Base-by-base conservation (phyloP, 2,329 filamentous ascomycete species). In the Triangularia setosa region DNA sequence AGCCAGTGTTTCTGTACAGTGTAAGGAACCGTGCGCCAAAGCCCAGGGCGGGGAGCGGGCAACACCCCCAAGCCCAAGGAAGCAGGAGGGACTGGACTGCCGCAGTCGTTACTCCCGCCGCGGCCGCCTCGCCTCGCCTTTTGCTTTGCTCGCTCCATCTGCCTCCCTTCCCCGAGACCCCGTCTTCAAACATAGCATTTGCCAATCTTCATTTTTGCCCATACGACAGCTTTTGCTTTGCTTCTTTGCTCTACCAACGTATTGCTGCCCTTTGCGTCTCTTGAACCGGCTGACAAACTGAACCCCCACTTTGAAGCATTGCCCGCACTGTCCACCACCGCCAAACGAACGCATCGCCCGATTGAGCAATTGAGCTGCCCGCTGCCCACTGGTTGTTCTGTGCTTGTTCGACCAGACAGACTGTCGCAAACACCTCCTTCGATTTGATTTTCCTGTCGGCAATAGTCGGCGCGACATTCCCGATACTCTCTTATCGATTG, bases 71-170 rank as follows among this genome's bases (percentile, higher is more conserved):
- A 48, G 40, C 40, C 40, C 40, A 48, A 18, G 40, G n/a, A 48
- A 48, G 40, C n/a, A 11, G 40, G n/a, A 18, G n/a, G 40, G 40
- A 18, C 40, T 48, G 40, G 40, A 44, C 55, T 52, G 23, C 16
- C 48, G 55, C 30, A 44, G 53, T 63, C 64, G 60, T 65, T 65
- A 64, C 62, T 65, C 33, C 55, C 53, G 60, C 63, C 62, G 60
- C 58, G 40, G 30, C 61, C 56, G 56, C 60, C 58, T 54, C 28
- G 60, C 62, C 60, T 62, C 16, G 40, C n/a, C 40, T 48, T 48
- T 48, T 48, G 40, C 40, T 48, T 18, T 35, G 30, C 30, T 35
- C 30, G 35, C 35, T 40, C 40, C n/a, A 21, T 48, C 40, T 48
- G 40, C 7, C 21, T 23, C 40, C 40, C 40, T 48, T 48, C 40